These are phyloP conservation scores for Paramecium octaurelia DNA, from an alignment of 73 alveolate genomes.

Conservation along the genomic window DNA sequence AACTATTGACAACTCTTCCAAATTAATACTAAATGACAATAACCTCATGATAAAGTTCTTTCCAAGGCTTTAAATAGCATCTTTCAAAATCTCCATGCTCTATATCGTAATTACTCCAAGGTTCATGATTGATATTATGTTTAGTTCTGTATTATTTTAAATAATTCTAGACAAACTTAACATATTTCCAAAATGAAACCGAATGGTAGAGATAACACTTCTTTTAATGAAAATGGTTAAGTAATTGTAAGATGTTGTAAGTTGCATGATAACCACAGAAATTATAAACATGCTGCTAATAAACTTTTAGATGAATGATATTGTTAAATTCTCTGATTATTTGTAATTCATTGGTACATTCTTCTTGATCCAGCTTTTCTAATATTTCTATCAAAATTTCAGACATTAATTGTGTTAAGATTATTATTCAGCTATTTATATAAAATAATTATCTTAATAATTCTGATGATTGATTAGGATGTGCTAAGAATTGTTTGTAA, in stretches of 20 bases:
- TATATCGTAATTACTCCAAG: constrained; percentile 37
- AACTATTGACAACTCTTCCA: not conserved
- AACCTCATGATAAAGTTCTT: not conserved
- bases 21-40: not conserved
- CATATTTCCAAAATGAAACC: constrained; percentile 28
- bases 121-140: not conserved
- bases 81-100: constrained; percentile 51
- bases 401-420: not conserved
- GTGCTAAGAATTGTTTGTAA: not conserved
- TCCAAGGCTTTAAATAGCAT: not conserved
- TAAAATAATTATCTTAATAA: not conserved
- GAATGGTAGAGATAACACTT: not conserved
- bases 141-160: not conserved
- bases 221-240: not conserved
- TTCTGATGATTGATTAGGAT: not conserved
- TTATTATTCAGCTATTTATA: not conserved
- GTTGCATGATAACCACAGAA: constrained; percentile 45
- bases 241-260: not conserved
- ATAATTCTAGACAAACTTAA: not conserved
- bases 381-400: not conserved
- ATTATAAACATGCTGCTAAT: constrained; percentile 8
- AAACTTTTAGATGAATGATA: not conserved
- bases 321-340: not conserved
- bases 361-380: not conserved
- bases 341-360: not conserved